Evolutionary conservation across 306 rosid species (phyloP), one percentile per base, ranked within the genome.

Genomic region (Prosopis cineraria): DNA sequence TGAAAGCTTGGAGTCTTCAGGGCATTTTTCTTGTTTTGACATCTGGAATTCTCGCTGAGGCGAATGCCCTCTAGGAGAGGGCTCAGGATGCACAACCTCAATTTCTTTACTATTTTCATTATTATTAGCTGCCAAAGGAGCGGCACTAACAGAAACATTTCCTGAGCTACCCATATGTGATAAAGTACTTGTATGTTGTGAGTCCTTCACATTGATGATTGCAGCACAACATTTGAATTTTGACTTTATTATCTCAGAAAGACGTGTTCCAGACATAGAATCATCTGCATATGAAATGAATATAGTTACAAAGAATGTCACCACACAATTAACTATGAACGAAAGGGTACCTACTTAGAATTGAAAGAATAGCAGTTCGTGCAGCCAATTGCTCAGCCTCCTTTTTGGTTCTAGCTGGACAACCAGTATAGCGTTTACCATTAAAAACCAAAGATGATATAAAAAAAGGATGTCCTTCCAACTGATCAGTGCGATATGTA

Each of bases 301-400:
- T 33, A 72, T 52, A 16, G 25, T 33, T 39, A 55, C 30, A 33
- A 20, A 55, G 20, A 45, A 34, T 34, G 31, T 7, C 22, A 12
- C 5, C 24, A 34, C 67, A 48, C 43, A 11, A 60, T 66, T 44
- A 27, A n/a, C 5, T 43, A 58, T 40, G 25, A 17, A 40, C 63
- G 70, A 82, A 65, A 16, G 40, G 70, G 65, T 29, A 58, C n/a
- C 37, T 85, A 92, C 97, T 93, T 3, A 88, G 31, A 56, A 82
- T 84, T 11, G 93, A 81, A 53, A 80, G 40, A 81, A 88, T 80
- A 59, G 75, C 86, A 14, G 78, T 82, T 44, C 83, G 85, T 25
- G 93, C 95, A 20, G 88, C 93, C 73, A 81, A 82, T 72, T 82
- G 87, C 80, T 88, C 90, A 13, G 97, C 94, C 29, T 88, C 90